Conservation (phyloP, 768 basidiomycete species). For the Lactarius deliciosus region DNA sequence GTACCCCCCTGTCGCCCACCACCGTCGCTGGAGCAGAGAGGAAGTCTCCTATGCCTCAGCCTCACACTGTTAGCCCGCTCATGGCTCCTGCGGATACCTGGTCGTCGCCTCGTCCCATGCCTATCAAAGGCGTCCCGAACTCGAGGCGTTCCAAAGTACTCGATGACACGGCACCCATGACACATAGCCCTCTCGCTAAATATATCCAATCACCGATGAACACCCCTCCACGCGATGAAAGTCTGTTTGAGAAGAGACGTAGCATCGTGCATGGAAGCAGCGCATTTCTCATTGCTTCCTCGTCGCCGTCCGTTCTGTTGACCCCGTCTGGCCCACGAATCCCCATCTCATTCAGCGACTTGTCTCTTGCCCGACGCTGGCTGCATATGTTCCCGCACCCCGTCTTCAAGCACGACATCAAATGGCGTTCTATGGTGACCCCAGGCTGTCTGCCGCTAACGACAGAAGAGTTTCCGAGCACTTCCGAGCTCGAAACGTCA, state of each 20-base stretch:
- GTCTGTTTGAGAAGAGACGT: constrained; percentile 52
- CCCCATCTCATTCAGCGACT: constrained; percentile 58
- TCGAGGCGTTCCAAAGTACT: constrained; percentile 50
- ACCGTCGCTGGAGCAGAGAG: constrained; percentile 3
- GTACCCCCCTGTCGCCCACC: constrained; percentile 21
- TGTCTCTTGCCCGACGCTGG: constrained; percentile 85
- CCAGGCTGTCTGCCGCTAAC: constrained; percentile 90
- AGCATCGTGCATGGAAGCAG: constrained; percentile 44
- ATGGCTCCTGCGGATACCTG: constrained; percentile 24
- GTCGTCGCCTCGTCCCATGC: constrained; percentile 44
- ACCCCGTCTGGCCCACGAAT: constrained; percentile 70
- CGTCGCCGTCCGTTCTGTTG: constrained; percentile 48
- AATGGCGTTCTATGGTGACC: constrained; percentile 86
- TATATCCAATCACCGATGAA: constrained; percentile 60
- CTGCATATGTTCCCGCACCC: constrained; percentile 79
- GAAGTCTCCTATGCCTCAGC: constrained; percentile 1
- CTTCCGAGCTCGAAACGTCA: constrained; percentile 67
- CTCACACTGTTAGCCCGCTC: constrained; percentile 6
- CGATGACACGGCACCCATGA: constrained; percentile 51
- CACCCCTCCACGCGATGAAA: constrained; percentile 71
- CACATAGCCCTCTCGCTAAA: constrained; percentile 45
- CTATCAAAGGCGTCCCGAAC: constrained; percentile 35
- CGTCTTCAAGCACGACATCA: constrained; percentile 78
- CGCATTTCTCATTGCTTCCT: constrained; percentile 39
- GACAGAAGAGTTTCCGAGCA: constrained; percentile 82